These are phyloP conservation scores for Dicorynia guianensis DNA, from an alignment of 306 rosid genomes.

Conservation along the genomic window DNA sequence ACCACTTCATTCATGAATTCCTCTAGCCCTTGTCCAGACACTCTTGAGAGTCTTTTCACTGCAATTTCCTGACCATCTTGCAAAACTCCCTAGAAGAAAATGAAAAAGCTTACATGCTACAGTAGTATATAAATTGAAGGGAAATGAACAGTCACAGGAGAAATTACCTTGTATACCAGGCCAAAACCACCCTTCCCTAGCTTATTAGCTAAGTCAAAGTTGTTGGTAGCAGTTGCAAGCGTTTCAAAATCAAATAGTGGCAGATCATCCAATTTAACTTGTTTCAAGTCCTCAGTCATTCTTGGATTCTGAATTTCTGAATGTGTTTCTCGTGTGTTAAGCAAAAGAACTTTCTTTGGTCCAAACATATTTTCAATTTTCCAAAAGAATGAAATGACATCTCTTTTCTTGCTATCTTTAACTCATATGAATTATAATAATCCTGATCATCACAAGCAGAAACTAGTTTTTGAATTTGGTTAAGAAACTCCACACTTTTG, in stretches of 20 bases:
- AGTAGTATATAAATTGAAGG: background rate
- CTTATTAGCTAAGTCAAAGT: constrained; percentile 39
- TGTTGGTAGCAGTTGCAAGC: constrained; percentile 52
- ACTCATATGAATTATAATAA: constrained; percentile 1
- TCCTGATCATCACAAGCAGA: background rate
- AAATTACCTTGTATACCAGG: constrained; percentile 46
- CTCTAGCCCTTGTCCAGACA: constrained; percentile 54
- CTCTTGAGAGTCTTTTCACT: constrained; percentile 51
- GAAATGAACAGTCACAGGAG: background rate
- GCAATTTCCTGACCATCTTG: constrained; percentile 58
- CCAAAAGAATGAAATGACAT: background rate
- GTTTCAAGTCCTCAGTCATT: constrained; percentile 16
- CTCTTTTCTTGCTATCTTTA: background rate
- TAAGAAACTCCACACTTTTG: background rate
- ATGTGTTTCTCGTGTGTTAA: background rate
- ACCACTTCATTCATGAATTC: constrained; percentile 59
- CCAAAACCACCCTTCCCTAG: constrained; percentile 54
- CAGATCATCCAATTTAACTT: constrained; percentile 51
- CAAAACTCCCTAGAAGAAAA: constrained; percentile 39
- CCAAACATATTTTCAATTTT: constrained; percentile 10
- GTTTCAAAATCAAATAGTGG: constrained; percentile 46
- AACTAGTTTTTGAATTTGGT: background rate
- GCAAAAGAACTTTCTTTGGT: background rate
- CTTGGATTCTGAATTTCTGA: constrained; percentile 34
- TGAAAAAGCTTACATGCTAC: background rate